Base-by-base conservation (phyloP, 2,329 filamentous ascomycete genomes). In the Ceratocystis cubensis region DNA sequence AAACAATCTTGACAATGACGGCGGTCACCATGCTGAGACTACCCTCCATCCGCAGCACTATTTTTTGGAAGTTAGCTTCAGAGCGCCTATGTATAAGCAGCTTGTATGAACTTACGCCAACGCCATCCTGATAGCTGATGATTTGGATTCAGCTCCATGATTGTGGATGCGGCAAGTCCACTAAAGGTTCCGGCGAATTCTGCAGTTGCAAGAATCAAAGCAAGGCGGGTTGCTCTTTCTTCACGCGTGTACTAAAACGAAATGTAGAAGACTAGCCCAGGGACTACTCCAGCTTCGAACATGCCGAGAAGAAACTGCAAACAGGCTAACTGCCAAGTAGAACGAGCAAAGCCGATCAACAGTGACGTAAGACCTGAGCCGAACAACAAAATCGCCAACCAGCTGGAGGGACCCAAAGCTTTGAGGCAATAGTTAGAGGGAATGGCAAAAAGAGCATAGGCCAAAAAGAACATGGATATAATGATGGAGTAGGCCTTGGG, bases 191-290 rank as follows among this genome's bases (percentile, higher is more conserved):
- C 88, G 0, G 87, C 86, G 0, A 90, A 78, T 0, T 88, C 88
- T 0, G 87, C 84, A 17, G 80, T 84, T 17, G 86, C 83, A 67
- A 91, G 85, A 1, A 91, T 82, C 68, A 88, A 85, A 1, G 86
- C 86, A 1, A 90, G 84, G 3, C 75, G 81, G n/a, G 89, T 75
- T 25, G 86, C 87, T 2, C 88, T 80, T 75, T 91, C 88, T 20
- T 83, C 80, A 70, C 84, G 83, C 57, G 81, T 84, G 74, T 91
- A 91, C 80, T 88, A 91, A 69, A 89, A 84, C 0, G 88, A 90
- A 61, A 91, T 76, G 70, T 89, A 89, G 74, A 84, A 77, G 0
- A 84, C 82, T 70, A 89, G 75, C 0, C 86, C 85, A 0, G 85
- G 85, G 69, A 89, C 89, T 1, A 90, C 75, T 0, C 87, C 88